These are phyloP conservation scores for Quercus lobata DNA, from an alignment of 331 rosid genomes.

Conservation along the genomic window DNA sequence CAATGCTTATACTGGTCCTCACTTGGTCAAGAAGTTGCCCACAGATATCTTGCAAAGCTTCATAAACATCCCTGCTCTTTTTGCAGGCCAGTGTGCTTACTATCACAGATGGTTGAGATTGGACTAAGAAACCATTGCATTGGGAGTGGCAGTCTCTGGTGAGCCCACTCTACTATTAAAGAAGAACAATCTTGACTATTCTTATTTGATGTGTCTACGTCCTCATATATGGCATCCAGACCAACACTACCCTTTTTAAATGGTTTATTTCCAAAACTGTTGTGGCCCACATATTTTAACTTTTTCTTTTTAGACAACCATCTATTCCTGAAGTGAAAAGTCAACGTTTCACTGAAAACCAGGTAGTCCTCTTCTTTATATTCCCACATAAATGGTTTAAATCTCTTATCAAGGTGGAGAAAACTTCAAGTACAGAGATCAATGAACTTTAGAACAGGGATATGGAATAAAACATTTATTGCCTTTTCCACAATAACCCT, in stretches of 20 bases:
- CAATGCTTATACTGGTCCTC: slow-evolving; percentile 29
- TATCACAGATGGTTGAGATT: slow-evolving; percentile 57
- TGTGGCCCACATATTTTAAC: slow-evolving; percentile 30
- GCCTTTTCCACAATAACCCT: slow-evolving; percentile 45
- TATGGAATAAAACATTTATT: slow-evolving; percentile 46
- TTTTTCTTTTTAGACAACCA: slow-evolving; percentile 73
- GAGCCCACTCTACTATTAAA: slow-evolving; percentile 64
- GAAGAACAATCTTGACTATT: slow-evolving; percentile 35
- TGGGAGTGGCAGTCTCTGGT: slow-evolving; percentile 87
- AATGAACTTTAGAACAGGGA: slow-evolving; percentile 58
- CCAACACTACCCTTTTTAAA: slow-evolving; percentile 34
- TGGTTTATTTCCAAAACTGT: slow-evolving; percentile 24
- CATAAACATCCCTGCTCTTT: slow-evolving; percentile 63
- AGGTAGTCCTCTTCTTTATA: slow-evolving; percentile 61
- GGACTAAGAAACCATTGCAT: slow-evolving; percentile 75
- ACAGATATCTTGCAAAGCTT: slow-evolving; percentile 80
- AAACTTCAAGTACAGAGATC: slow-evolving; percentile 44
- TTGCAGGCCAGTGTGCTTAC: slow-evolving; percentile 41
- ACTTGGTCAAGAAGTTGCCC: slow-evolving; percentile 66
- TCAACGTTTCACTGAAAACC: slow-evolving; percentile 50
- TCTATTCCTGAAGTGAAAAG: slow-evolving; percentile 71
- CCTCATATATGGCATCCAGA: slow-evolving; percentile 72
- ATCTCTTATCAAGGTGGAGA: slow-evolving; percentile 34
- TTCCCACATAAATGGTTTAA: slow-evolving; percentile 50
- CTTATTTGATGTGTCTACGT: slow-evolving; percentile 39